Conservation (phyloP, 1,139 yeast species). For the Hemisphaericaspora xylanilytica region DNA sequence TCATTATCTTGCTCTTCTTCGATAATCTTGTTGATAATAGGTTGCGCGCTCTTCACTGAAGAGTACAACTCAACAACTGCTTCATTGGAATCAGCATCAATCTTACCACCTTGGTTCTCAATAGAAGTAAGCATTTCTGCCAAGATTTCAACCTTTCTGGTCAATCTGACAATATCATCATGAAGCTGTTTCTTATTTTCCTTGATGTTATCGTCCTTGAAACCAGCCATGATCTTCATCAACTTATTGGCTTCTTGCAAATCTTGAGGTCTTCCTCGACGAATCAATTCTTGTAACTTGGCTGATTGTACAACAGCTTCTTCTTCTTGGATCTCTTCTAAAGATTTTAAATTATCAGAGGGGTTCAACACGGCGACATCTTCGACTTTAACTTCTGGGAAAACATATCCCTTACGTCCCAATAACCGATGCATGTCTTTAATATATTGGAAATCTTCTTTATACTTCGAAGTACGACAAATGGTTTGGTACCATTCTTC, state of each 20-base stretch:
- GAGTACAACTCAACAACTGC: constrained; percentile 77
- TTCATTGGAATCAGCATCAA: constrained; percentile 62
- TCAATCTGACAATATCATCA: constrained; percentile 81
- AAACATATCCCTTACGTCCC: constrained; percentile 81
- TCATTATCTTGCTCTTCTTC: constrained; percentile 53
- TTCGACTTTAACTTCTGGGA: constrained; percentile 87
- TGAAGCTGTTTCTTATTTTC: constrained; percentile 75
- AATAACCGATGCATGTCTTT: constrained; percentile 94
- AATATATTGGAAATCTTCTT: constrained; percentile 87
- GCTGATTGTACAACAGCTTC: constrained; percentile 93
- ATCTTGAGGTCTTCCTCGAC: constrained; percentile 95
- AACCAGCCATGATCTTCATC: constrained; percentile 98
- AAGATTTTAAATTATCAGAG: constrained; percentile 81
- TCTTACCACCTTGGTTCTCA: constrained; percentile 42
- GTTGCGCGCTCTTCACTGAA: constrained; percentile 80
- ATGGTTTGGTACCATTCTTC: constrained; percentile 98
- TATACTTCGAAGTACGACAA: constrained; percentile 84
- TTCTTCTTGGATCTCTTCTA: constrained; percentile 88
- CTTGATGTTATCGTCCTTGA: constrained; percentile 72
- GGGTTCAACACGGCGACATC: constrained; percentile 95
- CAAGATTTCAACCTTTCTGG: constrained; percentile 84
- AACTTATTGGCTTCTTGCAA: constrained; percentile 92
- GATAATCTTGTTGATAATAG: constrained; percentile 81
- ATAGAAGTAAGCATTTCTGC: constrained; percentile 79
- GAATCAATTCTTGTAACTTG: constrained; percentile 88